phyloP scores from a whole-genome alignment of 2,329 filamentous ascomycete genomes.

The Drechslerella dactyloides region DNA sequence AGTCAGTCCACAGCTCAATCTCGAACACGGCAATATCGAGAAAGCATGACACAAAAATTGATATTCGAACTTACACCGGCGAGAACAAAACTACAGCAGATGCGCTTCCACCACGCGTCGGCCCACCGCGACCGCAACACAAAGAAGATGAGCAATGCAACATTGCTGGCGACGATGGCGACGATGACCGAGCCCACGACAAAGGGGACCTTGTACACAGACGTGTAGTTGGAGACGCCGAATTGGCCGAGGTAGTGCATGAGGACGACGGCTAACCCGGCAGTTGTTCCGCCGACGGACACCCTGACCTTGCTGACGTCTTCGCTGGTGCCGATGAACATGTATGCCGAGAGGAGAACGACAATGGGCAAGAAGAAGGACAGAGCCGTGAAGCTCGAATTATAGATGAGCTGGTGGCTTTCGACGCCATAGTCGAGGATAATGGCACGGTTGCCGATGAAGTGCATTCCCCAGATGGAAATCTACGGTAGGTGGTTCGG shows the following conservation, averaged over 20 bases:
- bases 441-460: slow-evolving; percentile 81
- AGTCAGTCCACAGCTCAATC: not conserved
- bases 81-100: slow-evolving; percentile 70
- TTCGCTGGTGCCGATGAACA: slow-evolving; percentile 69
- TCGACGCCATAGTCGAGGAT: slow-evolving; percentile 69
- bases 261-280: slow-evolving; percentile 76
- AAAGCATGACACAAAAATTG: too few species aligned
- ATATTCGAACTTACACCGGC: slow-evolving; percentile 65
- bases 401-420: slow-evolving; percentile 76
- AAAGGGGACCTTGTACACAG: slow-evolving; percentile 67
- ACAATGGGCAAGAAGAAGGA: slow-evolving; percentile 81
- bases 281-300: slow-evolving; percentile 69
- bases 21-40: too few species aligned
- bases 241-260: slow-evolving; percentile 87
- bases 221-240: slow-evolving; percentile 77
- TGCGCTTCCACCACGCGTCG: slow-evolving; percentile 76
- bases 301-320: slow-evolving; percentile 67
- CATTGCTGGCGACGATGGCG: slow-evolving; percentile 72
- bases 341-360: slow-evolving; percentile 75
- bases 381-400: slow-evolving; percentile 71
- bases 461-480: slow-evolving; percentile 70
- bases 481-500: slow-evolving; percentile 61
- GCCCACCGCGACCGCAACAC: slow-evolving; percentile 77
- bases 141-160: slow-evolving; percentile 78
- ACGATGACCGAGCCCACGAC: slow-evolving; percentile 74